A percentile compares a stretch with the other conserved stretches of the same genome.
phyloP scores from a whole-genome alignment of 2,329 filamentous ascomycete genomes.

The Juglanconis oblonga region DNA sequence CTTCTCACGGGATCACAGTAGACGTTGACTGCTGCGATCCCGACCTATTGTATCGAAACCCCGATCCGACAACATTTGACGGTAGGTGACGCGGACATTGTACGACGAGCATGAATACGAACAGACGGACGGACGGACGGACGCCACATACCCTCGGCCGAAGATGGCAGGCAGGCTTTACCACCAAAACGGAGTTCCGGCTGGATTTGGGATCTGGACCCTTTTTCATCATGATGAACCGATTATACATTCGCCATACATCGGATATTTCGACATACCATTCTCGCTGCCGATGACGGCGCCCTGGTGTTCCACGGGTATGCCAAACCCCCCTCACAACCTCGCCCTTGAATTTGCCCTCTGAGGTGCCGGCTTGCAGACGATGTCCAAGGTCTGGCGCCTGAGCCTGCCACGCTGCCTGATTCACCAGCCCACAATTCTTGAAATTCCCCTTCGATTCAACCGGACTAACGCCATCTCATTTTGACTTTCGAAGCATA shows the following conservation, averaged over 20 bases:
- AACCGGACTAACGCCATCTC: not conserved
- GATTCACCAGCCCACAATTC: not conserved
- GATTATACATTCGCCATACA: slow-evolving; percentile 12
- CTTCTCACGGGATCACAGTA: slow-evolving; percentile 8
- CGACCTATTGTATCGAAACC: slow-evolving; percentile 8
- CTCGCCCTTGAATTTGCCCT: not conserved
- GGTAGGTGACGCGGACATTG: slow-evolving; percentile 20
- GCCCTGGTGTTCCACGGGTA: not conserved
- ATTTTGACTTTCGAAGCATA: not conserved
- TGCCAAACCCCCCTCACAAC: not conserved
- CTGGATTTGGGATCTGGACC: slow-evolving; percentile 9
- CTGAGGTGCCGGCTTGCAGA: not conserved
- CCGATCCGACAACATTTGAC: slow-evolving; percentile 9
- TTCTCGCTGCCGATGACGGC: not conserved
- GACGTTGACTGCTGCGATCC: not conserved
- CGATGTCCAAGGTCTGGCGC: not conserved
- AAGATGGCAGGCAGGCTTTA: slow-evolving; percentile 11
- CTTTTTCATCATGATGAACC: slow-evolving; percentile 14
- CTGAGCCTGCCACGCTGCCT: not conserved
- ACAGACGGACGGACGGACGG: slow-evolving; percentile 14
- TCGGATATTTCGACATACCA: slow-evolving; percentile 15
- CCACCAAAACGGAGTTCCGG: slow-evolving; percentile 19
- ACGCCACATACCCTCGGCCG: slow-evolving; percentile 14
- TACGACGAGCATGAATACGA: slow-evolving; percentile 20
- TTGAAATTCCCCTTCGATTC: not conserved